Evolutionary conservation across 1,284 basidiomycete species (phyloP), one percentile per base, ranked within the genome.

Genomic region (Rhodotorula mucilaginosa): DNA sequence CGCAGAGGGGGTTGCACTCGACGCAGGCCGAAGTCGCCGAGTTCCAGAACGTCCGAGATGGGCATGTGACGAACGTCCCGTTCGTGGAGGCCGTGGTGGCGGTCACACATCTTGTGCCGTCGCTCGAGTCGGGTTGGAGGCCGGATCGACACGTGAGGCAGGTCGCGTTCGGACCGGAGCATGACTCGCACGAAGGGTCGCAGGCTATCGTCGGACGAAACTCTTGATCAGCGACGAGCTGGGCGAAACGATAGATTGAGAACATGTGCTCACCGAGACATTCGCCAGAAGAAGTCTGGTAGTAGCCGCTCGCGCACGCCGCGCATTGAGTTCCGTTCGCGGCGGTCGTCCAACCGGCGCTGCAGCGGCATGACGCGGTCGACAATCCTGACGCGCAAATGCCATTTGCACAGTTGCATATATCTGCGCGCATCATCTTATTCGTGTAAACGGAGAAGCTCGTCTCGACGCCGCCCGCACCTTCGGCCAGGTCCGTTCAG

Each of bases 381-480:
- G 76, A 74, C 15, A 73, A 65, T 16, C 52, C 61, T 2, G 84
- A 78, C 0, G 84, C 84, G 79, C 91, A 93, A 62, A 86, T 80
- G 1, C 91, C 91, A 75, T 92, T 92, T 63, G 88, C 73, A 78
- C 91, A 93, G 76, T 90, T 89, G 81, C 91, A 93, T 6, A 84
- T 10, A 23, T 64, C 85, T 62, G 86, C 84, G 0, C n/a, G n/a
- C n/a, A n/a, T n/a, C n/a, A n/a, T n/a, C n/a, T n/a, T n/a, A n/a
- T n/a, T n/a, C n/a, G n/a, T n/a, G n/a, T n/a, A n/a, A n/a, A n/a
- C n/a, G n/a, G n/a, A n/a, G n/a, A n/a, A 39, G 12, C 39, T 39
- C 39, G 39, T 39, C 12, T 39, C 39, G 39, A 12, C 39, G 39
- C 39, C 12, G 2, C 39, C 39, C 39, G 10, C 39, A 12, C 1